A percentile compares a stretch with the other conserved stretches of the same genome.
Evolutionary conservation across 768 basidiomycete species (phyloP).

Genomic region (Phylloporus sp.): DNA sequence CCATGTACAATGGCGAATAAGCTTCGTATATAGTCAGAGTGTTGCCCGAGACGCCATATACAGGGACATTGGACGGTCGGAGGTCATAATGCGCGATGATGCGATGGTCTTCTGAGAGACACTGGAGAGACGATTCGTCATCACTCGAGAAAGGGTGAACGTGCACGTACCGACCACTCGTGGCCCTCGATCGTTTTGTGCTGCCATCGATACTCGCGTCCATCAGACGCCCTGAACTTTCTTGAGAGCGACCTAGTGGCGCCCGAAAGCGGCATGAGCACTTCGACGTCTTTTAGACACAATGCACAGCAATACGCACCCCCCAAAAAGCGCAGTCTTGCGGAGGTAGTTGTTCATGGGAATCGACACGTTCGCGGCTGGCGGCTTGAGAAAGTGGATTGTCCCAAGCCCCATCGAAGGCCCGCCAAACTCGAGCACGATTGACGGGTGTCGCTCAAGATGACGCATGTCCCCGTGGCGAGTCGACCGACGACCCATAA

Average conservation of each 20-base stretch:
- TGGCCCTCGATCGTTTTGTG: conserved; percentile 52
- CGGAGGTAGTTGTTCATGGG: conserved; percentile 64
- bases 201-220: conserved; percentile 68
- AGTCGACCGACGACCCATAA: conserved; percentile 62
- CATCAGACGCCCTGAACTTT: conserved; percentile 67
- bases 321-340: conserved; percentile 61
- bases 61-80: conserved; percentile 48
- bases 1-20: conserved; percentile 49
- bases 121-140: conserved; percentile 36
- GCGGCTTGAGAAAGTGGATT: conserved; percentile 47
- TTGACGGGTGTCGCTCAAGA: conserved; percentile 48
- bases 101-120: conserved; percentile 48
- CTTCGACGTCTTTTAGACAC: not conserved
- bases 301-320: conserved; percentile 41
- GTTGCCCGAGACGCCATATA: conserved; percentile 62
- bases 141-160: conserved; percentile 2
- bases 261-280: not conserved
- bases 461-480: conserved; percentile 54
- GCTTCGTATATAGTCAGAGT: conserved; percentile 56
- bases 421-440: conserved; percentile 55
- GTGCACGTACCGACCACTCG: conserved; percentile 70
- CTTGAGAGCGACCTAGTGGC: conserved; percentile 58
- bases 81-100: conserved; percentile 67
- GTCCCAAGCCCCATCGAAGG: conserved; percentile 56
- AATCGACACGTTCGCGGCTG: conserved; percentile 37